phyloP scores from a whole-genome alignment of 108 stramenopile genomes.

The Discostella stelligeroides region DNA sequence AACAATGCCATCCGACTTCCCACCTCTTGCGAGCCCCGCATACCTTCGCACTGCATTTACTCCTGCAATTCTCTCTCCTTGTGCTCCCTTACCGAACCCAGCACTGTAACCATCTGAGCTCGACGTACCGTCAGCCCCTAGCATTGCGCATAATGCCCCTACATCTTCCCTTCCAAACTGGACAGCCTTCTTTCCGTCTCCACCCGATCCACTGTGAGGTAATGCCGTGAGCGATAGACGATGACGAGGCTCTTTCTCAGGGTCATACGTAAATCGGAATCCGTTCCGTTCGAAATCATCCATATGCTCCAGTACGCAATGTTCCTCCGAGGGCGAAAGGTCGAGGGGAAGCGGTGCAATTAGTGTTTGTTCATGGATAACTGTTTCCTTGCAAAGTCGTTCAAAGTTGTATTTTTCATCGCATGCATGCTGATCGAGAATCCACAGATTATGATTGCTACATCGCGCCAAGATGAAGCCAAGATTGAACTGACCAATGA shows the following conservation, averaged over 20 bases:
- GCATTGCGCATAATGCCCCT: constrained; percentile 86
- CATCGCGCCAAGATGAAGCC: constrained; percentile 91
- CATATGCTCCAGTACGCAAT: constrained; percentile 88
- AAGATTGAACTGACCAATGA: constrained; percentile 96
- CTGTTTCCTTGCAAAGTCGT: constrained; percentile 63
- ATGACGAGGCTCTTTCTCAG: constrained; percentile 74
- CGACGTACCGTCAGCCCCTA: constrained; percentile 69
- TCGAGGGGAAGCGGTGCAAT: constrained; percentile 86
- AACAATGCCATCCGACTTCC: constrained; percentile 17
- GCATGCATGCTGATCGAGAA: constrained; percentile 95
- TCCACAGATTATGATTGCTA: constrained; percentile 87
- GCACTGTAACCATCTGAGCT: constrained; percentile 55
- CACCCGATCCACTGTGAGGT: constrained; percentile 87
- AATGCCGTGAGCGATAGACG: constrained; percentile 86
- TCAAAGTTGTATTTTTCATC: constrained; percentile 89
- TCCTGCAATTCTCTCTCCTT: constrained; percentile 73
- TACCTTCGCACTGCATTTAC: constrained; percentile 86
- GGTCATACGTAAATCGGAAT: constrained; percentile 83
- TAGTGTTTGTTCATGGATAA: constrained; percentile 81
- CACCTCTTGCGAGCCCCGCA: constrained; percentile 50
- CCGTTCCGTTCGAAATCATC: constrained; percentile 91
- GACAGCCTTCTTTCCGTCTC: constrained; percentile 87
- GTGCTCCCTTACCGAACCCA: constrained; percentile 74
- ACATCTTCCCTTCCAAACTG: constrained; percentile 95
- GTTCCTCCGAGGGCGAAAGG: constrained; percentile 86